phyloP scores from a whole-genome alignment of 1,284 basidiomycete genomes.

The Papiliotrema terrestris region DNA sequence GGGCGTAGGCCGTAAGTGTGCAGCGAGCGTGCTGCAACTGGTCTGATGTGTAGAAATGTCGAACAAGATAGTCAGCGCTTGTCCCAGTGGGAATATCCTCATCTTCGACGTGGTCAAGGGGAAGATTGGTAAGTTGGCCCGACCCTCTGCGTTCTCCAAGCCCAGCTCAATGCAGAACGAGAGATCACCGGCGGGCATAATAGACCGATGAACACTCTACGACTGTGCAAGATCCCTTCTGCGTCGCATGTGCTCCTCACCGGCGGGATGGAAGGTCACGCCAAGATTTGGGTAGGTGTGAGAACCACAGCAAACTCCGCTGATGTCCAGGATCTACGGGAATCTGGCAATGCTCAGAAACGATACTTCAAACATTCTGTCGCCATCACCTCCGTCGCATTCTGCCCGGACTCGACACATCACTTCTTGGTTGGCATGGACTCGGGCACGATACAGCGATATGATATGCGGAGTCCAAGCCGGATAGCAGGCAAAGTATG shows the following conservation, averaged over 20 bases:
- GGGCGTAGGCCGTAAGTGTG: slow-evolving; percentile 67
- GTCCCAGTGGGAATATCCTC: slow-evolving; percentile 75
- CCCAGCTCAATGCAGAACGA: slow-evolving; percentile 54
- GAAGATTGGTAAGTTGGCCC: slow-evolving; percentile 61
- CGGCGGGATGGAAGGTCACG: slow-evolving; percentile 75
- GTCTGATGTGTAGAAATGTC: slow-evolving; percentile 54
- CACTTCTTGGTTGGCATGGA: slow-evolving; percentile 74
- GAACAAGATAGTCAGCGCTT: slow-evolving; percentile 79
- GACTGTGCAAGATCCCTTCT: slow-evolving; percentile 57
- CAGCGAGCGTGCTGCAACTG: not conserved
- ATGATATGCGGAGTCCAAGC: slow-evolving; percentile 71
- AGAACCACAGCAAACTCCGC: slow-evolving; percentile 16
- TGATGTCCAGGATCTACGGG: slow-evolving; percentile 64
- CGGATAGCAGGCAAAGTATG: slow-evolving; percentile 64
- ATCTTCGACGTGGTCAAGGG: slow-evolving; percentile 76
- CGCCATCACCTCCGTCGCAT: slow-evolving; percentile 66
- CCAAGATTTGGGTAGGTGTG: slow-evolving; percentile 68
- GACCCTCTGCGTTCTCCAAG: not conserved
- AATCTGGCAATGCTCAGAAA: slow-evolving; percentile 64
- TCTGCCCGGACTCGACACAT: slow-evolving; percentile 66
- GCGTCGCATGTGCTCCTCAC: slow-evolving; percentile 69
- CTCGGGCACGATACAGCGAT: slow-evolving; percentile 64
- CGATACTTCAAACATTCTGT: slow-evolving; percentile 66
- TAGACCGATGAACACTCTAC: slow-evolving; percentile 68
- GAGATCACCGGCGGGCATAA: slow-evolving; percentile 65